Evolutionary conservation across 768 basidiomycete genomes (phyloP).

Genomic region (Leccinum subtestaceum): DNA sequence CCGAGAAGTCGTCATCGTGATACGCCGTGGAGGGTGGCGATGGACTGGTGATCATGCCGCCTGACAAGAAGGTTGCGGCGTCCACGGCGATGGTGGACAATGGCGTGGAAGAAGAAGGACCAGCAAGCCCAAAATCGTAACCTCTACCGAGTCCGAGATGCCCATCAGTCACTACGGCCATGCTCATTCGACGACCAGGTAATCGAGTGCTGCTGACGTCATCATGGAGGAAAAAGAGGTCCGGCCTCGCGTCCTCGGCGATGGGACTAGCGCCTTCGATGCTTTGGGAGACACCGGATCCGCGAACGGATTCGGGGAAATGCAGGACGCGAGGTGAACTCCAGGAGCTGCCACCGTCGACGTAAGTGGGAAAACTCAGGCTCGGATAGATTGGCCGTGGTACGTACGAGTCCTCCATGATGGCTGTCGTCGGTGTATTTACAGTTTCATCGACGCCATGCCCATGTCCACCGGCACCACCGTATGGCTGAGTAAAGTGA

Average conservation of each 20-base stretch:
- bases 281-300: slow-evolving; percentile 17
- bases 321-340: slow-evolving; percentile 22
- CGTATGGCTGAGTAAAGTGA: slow-evolving; percentile 23
- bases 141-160: slow-evolving; percentile 8
- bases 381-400: slow-evolving; percentile 4
- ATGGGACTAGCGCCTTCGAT: slow-evolving; percentile 14
- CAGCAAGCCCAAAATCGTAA: slow-evolving; percentile 5
- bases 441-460: slow-evolving; percentile 20
- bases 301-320: slow-evolving; percentile 26
- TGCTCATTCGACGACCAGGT: slow-evolving; percentile 17
- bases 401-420: slow-evolving; percentile 27
- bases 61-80: slow-evolving; percentile 9
- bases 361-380: slow-evolving; percentile 22
- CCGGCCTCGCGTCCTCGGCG: slow-evolving; percentile 26
- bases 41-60: slow-evolving; percentile 17
- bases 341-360: slow-evolving; percentile 25
- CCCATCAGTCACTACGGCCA: slow-evolving; percentile 10
- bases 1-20: slow-evolving; percentile 22
- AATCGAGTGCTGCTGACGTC: slow-evolving; percentile 22
- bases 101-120: slow-evolving; percentile 10
- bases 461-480: slow-evolving; percentile 5
- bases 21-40: slow-evolving; percentile 24
- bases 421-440: slow-evolving; percentile 27
- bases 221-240: slow-evolving; percentile 14
- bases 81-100: slow-evolving; percentile 16